phyloP scores from a whole-genome alignment of 2,329 filamentous ascomycete species.

The Colletotrichum endophyticum region DNA sequence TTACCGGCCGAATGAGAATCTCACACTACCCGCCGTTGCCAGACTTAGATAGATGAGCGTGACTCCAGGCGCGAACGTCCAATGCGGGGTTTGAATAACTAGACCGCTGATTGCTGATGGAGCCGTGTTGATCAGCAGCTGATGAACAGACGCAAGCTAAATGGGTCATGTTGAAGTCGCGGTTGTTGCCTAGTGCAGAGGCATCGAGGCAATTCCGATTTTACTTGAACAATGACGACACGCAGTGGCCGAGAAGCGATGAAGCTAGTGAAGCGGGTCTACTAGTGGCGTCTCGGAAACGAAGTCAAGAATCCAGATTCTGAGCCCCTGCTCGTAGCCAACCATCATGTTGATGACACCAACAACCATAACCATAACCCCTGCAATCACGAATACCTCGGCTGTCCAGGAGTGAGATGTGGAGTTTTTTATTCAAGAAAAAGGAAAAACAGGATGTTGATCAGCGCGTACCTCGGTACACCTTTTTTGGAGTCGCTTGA shows the following conservation, averaged over 20 bases:
- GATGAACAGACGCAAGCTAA: background rate
- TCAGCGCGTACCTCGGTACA: background rate
- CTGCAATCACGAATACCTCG: background rate
- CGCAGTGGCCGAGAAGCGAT: background rate
- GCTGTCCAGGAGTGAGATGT: background rate
- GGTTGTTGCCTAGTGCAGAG: background rate
- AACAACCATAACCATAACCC: background rate
- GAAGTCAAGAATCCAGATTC: background rate
- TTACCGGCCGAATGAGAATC: background rate
- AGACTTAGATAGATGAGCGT: background rate
- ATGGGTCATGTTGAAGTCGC: background rate
- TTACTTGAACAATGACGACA: background rate
- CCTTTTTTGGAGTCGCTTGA: background rate
- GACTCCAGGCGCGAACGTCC: background rate
- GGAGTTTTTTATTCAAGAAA: background rate
- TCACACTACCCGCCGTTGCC: background rate
- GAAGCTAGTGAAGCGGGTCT: background rate
- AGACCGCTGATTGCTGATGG: background rate
- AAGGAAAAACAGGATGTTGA: background rate
- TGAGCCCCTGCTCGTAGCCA: background rate
- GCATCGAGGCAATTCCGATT: background rate
- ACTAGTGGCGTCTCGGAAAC: background rate
- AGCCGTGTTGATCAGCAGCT: background rate
- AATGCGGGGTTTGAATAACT: background rate
- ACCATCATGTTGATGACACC: background rate